These are phyloP conservation scores for Cardiospermum halicacabum DNA, from an alignment of 345 rosid species.

Conservation along the genomic window DNA sequence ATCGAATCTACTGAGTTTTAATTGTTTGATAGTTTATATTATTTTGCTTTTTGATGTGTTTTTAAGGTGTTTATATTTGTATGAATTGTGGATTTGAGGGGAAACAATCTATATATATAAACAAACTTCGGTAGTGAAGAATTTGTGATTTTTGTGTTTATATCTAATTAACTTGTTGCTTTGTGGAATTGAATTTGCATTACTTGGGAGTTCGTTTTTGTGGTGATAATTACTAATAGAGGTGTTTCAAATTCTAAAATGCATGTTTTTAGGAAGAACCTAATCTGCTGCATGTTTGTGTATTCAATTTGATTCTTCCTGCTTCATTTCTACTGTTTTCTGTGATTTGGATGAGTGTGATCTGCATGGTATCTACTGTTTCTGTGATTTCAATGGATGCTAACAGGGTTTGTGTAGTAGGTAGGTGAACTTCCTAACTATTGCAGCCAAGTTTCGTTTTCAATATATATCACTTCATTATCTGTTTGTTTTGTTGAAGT, in stretches of 20 bases:
- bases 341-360: too few species aligned
- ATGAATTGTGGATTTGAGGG: background rate
- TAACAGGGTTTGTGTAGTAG: background rate
- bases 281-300: background rate
- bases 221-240: too few species aligned
- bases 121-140: background rate
- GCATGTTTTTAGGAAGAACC: background rate
- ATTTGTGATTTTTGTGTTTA: background rate
- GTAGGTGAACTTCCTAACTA: too few species aligned
- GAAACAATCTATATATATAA: background rate
- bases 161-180: background rate
- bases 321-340: too few species aligned
- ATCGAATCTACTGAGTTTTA: background rate
- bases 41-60: conserved; percentile 8
- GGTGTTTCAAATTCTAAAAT: too few species aligned
- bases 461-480: too few species aligned
- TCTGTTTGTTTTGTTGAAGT: too few species aligned
- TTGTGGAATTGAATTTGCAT: background rate
- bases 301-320: background rate
- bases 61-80: background rate
- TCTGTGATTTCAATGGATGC: background rate
- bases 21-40: conserved; percentile 21
- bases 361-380: background rate
- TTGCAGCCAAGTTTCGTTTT: too few species aligned
- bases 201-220: background rate